Evolutionary conservation across 2,329 filamentous ascomycete species (phyloP).

Genomic region (Nannizziopsis arthrosporioides): DNA sequence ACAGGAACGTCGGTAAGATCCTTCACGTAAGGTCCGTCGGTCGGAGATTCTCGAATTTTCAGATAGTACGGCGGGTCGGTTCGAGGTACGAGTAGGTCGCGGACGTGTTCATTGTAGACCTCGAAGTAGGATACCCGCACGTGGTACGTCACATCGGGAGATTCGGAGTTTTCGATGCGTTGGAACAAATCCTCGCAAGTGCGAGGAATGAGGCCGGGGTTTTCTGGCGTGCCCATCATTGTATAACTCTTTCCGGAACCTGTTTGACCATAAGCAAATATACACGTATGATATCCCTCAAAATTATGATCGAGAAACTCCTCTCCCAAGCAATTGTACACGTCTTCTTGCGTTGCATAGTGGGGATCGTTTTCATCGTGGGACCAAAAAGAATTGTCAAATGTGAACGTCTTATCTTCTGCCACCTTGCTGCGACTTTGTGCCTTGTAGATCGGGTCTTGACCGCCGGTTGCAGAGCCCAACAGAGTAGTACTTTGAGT

Average conservation of each 20-base stretch:
- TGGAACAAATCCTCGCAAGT: conserved; percentile 95
- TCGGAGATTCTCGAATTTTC: conserved; percentile 91
- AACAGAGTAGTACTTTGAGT: conserved; percentile 75
- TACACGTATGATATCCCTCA: conserved; percentile 97
- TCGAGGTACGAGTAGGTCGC: conserved; percentile 74
- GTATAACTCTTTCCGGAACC: conserved; percentile 97
- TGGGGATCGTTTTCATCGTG: conserved; percentile 67
- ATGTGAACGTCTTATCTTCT: conserved; percentile 86
- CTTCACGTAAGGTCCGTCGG: conserved; percentile 92
- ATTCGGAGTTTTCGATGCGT: conserved; percentile 73
- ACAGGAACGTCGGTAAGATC: conserved; percentile 90
- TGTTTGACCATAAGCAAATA: conserved; percentile 96
- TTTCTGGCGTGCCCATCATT: conserved; percentile 80
- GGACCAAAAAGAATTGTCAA: conserved; percentile 98
- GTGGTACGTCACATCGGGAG: conserved; percentile 87
- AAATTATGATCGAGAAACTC: conserved; percentile 99
- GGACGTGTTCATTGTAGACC: conserved; percentile 98
- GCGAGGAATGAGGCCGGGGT: conserved; percentile 82
- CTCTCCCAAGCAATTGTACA: conserved; percentile 87
- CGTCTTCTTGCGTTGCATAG: conserved; percentile 83
- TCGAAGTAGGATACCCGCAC: conserved; percentile 98
- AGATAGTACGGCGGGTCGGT: conserved; percentile 78
- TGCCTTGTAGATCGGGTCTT: conserved; percentile 28
- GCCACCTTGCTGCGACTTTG: conserved; percentile 58
- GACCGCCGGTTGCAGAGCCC: conserved; percentile 41